Base-by-base conservation (phyloP, 2,329 filamentous ascomycete species). In the Talaromyces sp. region DNA sequence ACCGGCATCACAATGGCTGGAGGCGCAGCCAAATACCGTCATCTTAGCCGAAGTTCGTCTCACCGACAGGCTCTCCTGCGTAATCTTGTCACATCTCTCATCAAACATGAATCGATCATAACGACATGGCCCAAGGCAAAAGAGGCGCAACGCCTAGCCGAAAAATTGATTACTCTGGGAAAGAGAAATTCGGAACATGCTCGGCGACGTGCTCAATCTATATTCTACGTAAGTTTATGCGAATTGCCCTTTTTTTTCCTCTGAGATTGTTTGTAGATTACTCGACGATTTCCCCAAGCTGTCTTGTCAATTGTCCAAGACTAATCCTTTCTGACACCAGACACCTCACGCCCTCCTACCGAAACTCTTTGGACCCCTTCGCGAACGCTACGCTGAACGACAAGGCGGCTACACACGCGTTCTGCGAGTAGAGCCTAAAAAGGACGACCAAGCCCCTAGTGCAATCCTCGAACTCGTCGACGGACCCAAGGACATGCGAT, bases 101-200 rank as follows among this genome's bases (percentile, higher is more conserved):
- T 99, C 80, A 85, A 91, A 77, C 87, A 96, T 78, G 95, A 99
- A 81, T 88, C 91, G 66, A 96, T 99, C 80, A 88, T 89, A 67
- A 99, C 95, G 58, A 96, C 95, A 79, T 97, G 90, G 84, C 88
- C 89, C 75, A 98, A 98, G 80, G 95, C 95, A 55, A 99, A 98
- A 80, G 95, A 99, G 81, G 91, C 95, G 21, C 95, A 99, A 80
- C 85, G 91, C 48, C 77, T 98, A 69, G 95, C 93, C 7, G 95
- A 99, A 75, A 96, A 96, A 82, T 82, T 98, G 68, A 93, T 99
- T 71, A 97, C 93, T 4, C 77, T 96, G 70, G 93, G 91, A 21
- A 99, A 98, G 84, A 90, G 88, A 80, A 92, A 97, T 76, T 96
- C 93, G 44, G 88, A 92, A 72, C 90, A 91, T 21, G 89, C 88